Conservation (phyloP, 2,329 filamentous ascomycete species). For the Diaporthe vexans region DNA sequence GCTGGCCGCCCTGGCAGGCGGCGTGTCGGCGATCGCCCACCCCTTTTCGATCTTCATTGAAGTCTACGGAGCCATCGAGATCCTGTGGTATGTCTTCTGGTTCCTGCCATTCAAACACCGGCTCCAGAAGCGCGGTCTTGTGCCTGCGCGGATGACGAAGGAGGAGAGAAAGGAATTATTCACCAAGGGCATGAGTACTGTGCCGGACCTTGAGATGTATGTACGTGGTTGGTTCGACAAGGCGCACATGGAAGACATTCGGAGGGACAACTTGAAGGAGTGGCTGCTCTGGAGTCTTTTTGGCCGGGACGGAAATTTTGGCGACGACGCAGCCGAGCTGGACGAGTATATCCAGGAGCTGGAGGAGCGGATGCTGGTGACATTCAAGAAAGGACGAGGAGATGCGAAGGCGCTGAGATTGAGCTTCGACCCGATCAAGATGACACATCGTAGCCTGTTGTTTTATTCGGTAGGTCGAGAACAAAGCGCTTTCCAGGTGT, state of each 20-base stretch:
- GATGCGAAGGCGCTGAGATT: conserved; percentile 42
- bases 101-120: conserved; percentile 43
- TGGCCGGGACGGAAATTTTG: conserved; percentile 23
- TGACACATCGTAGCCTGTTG: conserved; percentile 39
- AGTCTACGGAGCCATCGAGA: conserved; percentile 42
- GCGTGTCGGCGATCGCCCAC: conserved; percentile 44
- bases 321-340: conserved; percentile 38
- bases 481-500: neutral
- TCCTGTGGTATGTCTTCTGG: conserved; percentile 43
- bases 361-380: conserved; percentile 26
- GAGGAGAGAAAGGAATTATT: conserved; percentile 40
- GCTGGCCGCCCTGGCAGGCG: conserved; percentile 36
- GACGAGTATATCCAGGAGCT: conserved; percentile 41
- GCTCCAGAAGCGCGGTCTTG: conserved; percentile 39
- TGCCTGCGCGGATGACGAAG: conserved; percentile 26
- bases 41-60: conserved; percentile 47
- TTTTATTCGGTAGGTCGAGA: conserved; percentile 39
- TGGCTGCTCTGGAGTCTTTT: conserved; percentile 45
- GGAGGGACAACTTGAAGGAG: conserved; percentile 44
- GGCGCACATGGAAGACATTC: conserved; percentile 42
- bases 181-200: conserved; percentile 21
- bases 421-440: conserved; percentile 43
- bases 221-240: conserved; percentile 43
- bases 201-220: conserved; percentile 41
- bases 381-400: conserved; percentile 38